Percentiles rank a stretch among this genome's conserved stretches.
phyloP scores from a whole-genome alignment of 768 basidiomycete genomes.

The Lepiota venenata region DNA sequence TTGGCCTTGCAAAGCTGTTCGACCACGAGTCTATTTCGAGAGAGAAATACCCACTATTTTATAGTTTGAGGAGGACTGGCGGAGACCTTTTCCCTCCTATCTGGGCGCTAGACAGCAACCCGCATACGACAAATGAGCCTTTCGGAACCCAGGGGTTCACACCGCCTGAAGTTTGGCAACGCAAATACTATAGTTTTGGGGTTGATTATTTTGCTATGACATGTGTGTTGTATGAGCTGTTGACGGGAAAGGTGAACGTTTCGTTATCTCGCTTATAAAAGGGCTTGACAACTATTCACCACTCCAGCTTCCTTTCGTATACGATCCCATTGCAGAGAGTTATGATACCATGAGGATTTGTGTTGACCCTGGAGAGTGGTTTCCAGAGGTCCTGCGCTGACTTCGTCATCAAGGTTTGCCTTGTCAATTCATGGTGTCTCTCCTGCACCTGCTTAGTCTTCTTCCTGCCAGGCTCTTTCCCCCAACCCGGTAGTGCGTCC shows the following conservation, averaged over 20 bases:
- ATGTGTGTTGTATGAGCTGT: slow-evolving; percentile 5
- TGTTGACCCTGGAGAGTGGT: background rate
- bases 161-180: slow-evolving; percentile 7
- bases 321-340: background rate
- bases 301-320: slow-evolving; percentile 2
- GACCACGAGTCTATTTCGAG: slow-evolving; percentile 5
- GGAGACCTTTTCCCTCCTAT: slow-evolving; percentile 9
- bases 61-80: slow-evolving; percentile 1
- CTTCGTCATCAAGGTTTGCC: slow-evolving; percentile 7
- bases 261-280: background rate
- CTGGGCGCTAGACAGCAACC: slow-evolving; percentile 9
- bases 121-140: slow-evolving; percentile 5
- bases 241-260: slow-evolving; percentile 2
- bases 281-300: background rate
- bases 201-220: slow-evolving; percentile 10
- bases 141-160: slow-evolving; percentile 6
- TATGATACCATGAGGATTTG: background rate
- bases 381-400: slow-evolving; percentile 1
- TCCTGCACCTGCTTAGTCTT: background rate
- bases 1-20: slow-evolving; percentile 11
- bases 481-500: slow-evolving; percentile 9
- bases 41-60: slow-evolving; percentile 8
- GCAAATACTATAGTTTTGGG: slow-evolving; percentile 4
- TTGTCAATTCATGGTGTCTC: background rate
- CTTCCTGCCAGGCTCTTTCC: slow-evolving; percentile 1